Evolutionary conservation across 2,329 filamentous ascomycete genomes (phyloP).

Genomic region (Davidsoniella neocaledoniae): DNA sequence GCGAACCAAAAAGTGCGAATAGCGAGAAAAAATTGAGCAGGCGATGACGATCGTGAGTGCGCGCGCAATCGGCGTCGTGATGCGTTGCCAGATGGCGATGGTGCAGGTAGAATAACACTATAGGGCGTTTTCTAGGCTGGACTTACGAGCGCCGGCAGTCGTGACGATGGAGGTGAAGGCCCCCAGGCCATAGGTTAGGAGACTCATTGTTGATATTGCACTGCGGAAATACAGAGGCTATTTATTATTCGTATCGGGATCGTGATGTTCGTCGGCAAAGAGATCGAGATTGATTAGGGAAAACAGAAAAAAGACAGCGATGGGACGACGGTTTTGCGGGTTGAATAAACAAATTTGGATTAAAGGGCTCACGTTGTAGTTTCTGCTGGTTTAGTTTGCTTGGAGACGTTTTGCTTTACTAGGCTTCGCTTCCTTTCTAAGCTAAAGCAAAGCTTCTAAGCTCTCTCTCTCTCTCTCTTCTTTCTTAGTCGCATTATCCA

Average conservation of each 20-base stretch:
- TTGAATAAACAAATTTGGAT: too few relatives aligned
- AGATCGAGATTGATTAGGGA: neutral
- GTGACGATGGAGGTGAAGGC: conserved; percentile 50
- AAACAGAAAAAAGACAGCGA: neutral
- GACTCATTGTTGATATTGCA: conserved; percentile 41
- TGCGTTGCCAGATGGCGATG: neutral
- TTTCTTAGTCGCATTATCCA: too few relatives aligned
- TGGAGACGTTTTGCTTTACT: too few relatives aligned
- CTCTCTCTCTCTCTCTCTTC: too few relatives aligned
- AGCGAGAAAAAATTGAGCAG: neutral
- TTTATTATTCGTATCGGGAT: neutral
- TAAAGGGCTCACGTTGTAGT: too few relatives aligned
- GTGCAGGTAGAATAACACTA: too few relatives aligned
- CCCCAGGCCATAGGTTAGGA: conserved; percentile 51
- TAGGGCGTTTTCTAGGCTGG: neutral
- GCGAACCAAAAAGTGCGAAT: neutral
- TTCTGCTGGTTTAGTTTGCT: too few relatives aligned
- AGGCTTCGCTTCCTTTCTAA: too few relatives aligned
- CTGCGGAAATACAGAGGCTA: neutral
- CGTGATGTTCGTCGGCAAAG: neutral
- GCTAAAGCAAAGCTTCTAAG: too few relatives aligned
- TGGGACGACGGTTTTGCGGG: too few relatives aligned
- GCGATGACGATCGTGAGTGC: neutral
- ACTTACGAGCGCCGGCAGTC: conserved; percentile 66
- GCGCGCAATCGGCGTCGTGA: neutral